Percentiles rank a stretch among this genome's conserved stretches.
These are phyloP conservation scores for Backusella macrospora DNA, from an alignment of 192 early-diverging fungal genomes.

Conservation along the genomic window DNA sequence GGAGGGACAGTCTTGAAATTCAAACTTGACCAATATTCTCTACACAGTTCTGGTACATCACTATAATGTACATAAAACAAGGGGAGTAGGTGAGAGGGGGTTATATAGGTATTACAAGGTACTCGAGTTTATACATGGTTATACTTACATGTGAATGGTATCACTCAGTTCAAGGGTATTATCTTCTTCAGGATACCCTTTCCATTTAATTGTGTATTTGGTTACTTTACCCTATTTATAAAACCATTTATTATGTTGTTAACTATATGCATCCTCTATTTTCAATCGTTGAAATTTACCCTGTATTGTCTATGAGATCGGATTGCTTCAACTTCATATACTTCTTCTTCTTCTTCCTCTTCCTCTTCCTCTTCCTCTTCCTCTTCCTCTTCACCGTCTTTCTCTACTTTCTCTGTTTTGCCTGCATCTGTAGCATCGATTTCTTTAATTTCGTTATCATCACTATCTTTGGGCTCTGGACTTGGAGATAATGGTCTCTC, in stretches of 20 bases:
- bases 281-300: not conserved
- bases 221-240: not conserved
- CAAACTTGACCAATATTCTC: constrained; percentile 1
- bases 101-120: not conserved
- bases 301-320: not conserved
- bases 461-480: not conserved
- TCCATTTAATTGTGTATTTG: constrained; percentile 19
- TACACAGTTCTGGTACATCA: constrained; percentile 18
- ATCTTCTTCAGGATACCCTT: not conserved
- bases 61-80: constrained; percentile 5
- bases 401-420: not conserved
- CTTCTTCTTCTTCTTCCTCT: not conserved
- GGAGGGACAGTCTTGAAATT: not conserved
- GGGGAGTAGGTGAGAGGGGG: too few relatives aligned
- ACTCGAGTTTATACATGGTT: not conserved
- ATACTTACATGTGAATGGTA: constrained; percentile 12
- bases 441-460: not conserved
- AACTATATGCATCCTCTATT: not conserved
- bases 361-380: not conserved
- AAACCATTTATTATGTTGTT: not conserved
- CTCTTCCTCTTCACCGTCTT: not conserved
- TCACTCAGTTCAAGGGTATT: constrained; percentile 6
- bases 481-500: not conserved
- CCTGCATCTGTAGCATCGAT: not conserved
- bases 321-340: constrained; percentile 20